Evolutionary conservation across 2,329 filamentous ascomycete species (phyloP).

Genomic region (Aspergillus fumigatus): DNA sequence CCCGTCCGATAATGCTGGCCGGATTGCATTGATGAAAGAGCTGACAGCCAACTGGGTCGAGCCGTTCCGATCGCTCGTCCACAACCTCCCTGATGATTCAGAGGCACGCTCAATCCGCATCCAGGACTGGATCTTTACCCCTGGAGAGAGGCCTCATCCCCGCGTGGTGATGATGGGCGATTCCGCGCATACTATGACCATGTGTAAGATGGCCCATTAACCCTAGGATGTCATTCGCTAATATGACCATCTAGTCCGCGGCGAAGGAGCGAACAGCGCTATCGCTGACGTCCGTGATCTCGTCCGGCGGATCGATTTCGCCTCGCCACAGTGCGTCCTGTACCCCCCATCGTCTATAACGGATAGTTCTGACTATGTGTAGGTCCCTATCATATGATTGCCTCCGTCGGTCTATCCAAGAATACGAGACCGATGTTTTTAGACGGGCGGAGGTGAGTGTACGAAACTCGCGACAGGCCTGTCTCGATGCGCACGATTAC

Average conservation of each 20-base stretch:
- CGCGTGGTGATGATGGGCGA: slow-evolving; percentile 50
- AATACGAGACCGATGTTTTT: slow-evolving; percentile 46
- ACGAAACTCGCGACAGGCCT: slow-evolving; percentile 49
- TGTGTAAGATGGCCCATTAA: slow-evolving; percentile 46
- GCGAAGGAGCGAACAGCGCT: slow-evolving; percentile 56
- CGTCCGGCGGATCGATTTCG: slow-evolving; percentile 26
- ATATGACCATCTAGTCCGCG: slow-evolving; percentile 43
- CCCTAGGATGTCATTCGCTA: background rate
- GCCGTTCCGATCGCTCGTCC: slow-evolving; percentile 44
- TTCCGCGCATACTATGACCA: slow-evolving; percentile 55
- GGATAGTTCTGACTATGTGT: background rate
- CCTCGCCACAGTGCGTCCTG: background rate
- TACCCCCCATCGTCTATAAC: background rate
- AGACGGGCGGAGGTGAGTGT: slow-evolving; percentile 45
- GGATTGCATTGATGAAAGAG: slow-evolving; percentile 40
- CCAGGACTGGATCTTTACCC: slow-evolving; percentile 44
- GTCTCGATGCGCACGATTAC: slow-evolving; percentile 53
- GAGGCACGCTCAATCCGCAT: slow-evolving; percentile 45
- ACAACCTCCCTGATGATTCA: slow-evolving; percentile 38
- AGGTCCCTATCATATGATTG: slow-evolving; percentile 10
- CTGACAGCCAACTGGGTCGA: slow-evolving; percentile 48
- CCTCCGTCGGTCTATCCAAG: slow-evolving; percentile 12
- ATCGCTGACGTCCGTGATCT: slow-evolving; percentile 50
- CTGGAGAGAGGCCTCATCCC: slow-evolving; percentile 33
- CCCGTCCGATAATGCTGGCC: slow-evolving; percentile 38